Conservation (phyloP, 2,329 filamentous ascomycete genomes). For the Aspergillus fischeri region DNA sequence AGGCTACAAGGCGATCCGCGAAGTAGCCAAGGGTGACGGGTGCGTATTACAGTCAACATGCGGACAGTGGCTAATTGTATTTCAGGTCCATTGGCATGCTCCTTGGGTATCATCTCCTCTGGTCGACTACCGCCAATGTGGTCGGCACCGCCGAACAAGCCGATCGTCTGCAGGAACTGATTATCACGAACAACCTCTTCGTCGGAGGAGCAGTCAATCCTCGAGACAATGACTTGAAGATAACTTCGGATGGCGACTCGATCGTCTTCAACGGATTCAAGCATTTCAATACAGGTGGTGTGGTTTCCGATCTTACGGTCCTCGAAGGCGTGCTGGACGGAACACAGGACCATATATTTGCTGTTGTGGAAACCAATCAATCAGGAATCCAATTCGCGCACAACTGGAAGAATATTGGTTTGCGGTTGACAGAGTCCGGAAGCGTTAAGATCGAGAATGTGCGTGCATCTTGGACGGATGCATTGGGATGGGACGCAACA, state of each 20-base stretch:
- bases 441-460: conserved; percentile 59
- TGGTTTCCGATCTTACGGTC: conserved; percentile 62
- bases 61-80: background rate
- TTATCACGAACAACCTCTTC: conserved; percentile 63
- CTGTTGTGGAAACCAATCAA: conserved; percentile 56
- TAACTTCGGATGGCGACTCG: conserved; percentile 51
- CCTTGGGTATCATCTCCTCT: conserved; percentile 61
- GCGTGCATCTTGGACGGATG: conserved; percentile 55
- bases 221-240: conserved; percentile 58
- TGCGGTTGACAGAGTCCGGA: conserved; percentile 62
- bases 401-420: conserved; percentile 63
- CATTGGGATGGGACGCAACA: conserved; percentile 55
- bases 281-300: conserved; percentile 64
- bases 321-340: conserved; percentile 60
- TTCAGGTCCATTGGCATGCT: conserved; percentile 60
- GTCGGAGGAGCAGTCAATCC: conserved; percentile 65
- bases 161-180: conserved; percentile 53
- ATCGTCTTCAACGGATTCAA: conserved; percentile 61
- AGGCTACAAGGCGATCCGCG: conserved; percentile 57
- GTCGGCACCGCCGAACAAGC: conserved; percentile 59
- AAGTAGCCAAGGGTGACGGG: conserved; percentile 62
- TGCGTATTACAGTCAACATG: conserved; percentile 20
- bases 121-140: conserved; percentile 58
- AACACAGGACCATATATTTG: conserved; percentile 60
- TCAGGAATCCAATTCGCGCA: conserved; percentile 52